phyloP scores from a whole-genome alignment of 805 yeast species.

The Candida odintsovae region DNA sequence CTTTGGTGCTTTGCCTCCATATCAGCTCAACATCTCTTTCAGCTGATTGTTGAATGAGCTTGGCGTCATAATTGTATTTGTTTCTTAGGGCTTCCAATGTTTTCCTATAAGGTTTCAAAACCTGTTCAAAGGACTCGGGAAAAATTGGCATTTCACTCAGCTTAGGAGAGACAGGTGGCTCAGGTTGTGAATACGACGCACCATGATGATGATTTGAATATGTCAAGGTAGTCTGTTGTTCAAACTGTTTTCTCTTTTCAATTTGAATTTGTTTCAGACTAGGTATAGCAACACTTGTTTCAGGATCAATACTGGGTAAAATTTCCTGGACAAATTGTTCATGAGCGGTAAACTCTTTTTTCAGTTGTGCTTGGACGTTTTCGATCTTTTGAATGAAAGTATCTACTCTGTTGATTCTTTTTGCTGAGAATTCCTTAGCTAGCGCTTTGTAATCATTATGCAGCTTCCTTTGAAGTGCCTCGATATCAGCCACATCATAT shows the following conservation, averaged over 20 bases:
- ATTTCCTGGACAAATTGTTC: slow-evolving; percentile 14
- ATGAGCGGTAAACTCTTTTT: slow-evolving; percentile 13
- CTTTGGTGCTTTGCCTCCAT: slow-evolving; percentile 21
- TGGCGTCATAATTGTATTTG: slow-evolving; percentile 15
- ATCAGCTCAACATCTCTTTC: slow-evolving; percentile 11
- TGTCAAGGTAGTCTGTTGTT: not conserved
- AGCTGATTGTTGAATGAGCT: slow-evolving; percentile 15
- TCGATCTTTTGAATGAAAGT: slow-evolving; percentile 28
- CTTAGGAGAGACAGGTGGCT: slow-evolving; percentile 9
- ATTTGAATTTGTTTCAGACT: not conserved
- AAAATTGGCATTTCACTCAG: slow-evolving; percentile 16
- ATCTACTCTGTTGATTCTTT: slow-evolving; percentile 28
- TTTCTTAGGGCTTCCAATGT: slow-evolving; percentile 8
- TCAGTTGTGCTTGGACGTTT: slow-evolving; percentile 20
- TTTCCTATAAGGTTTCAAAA: slow-evolving; percentile 12
- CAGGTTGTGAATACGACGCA: slow-evolving; percentile 2
- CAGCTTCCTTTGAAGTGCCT: slow-evolving; percentile 19
- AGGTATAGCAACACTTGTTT: slow-evolving; percentile 6
- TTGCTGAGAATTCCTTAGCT: slow-evolving; percentile 24
- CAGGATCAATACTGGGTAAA: slow-evolving; percentile 12
- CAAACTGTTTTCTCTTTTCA: not conserved
- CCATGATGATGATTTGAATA: not conserved
- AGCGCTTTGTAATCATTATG: slow-evolving; percentile 27
- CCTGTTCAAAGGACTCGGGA: slow-evolving; percentile 16
- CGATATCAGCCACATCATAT: slow-evolving; percentile 13